phyloP scores from a whole-genome alignment of 1,284 basidiomycete genomes.

The Paramarasmius palmivorus region DNA sequence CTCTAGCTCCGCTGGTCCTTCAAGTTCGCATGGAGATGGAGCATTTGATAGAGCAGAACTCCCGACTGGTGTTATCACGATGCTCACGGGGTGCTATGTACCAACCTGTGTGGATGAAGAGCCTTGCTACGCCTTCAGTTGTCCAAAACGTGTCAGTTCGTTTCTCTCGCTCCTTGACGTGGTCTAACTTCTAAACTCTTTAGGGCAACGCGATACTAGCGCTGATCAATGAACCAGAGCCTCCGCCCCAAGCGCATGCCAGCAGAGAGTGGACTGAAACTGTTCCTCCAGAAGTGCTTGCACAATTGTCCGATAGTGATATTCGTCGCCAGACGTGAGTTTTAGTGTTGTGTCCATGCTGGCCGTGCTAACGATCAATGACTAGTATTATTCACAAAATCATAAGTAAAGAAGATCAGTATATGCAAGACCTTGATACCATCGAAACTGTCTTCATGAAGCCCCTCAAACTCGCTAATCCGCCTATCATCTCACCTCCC shows the following conservation, averaged over 20 bases:
- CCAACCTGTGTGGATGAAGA: slow-evolving; percentile 76
- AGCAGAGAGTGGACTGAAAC: slow-evolving; percentile 75
- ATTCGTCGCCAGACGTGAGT: slow-evolving; percentile 80
- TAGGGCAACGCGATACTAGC: slow-evolving; percentile 12
- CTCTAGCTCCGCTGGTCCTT: not conserved
- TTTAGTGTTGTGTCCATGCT: slow-evolving; percentile 1
- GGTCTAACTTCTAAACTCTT: not conserved
- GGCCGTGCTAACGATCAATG: slow-evolving; percentile 8
- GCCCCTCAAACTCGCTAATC: slow-evolving; percentile 70
- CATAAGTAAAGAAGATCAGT: slow-evolving; percentile 88
- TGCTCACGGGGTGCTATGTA: slow-evolving; percentile 83
- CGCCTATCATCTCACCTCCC: slow-evolving; percentile 68
- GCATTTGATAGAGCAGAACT: slow-evolving; percentile 70
- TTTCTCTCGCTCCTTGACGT: not conserved
- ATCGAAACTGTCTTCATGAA: slow-evolving; percentile 86
- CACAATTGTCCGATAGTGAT: slow-evolving; percentile 72
- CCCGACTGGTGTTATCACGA: slow-evolving; percentile 81
- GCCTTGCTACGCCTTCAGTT: slow-evolving; percentile 72
- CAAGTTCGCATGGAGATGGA: slow-evolving; percentile 32
- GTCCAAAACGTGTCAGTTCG: slow-evolving; percentile 64
- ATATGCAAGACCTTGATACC: slow-evolving; percentile 85
- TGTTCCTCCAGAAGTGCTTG: slow-evolving; percentile 68
- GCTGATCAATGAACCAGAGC: slow-evolving; percentile 19
- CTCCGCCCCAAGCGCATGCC: slow-evolving; percentile 25
- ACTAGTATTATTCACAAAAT: slow-evolving; percentile 86